Evolutionary conservation across 805 yeast species (phyloP).

Genomic region (Wickerhamiella alocasiicola): DNA sequence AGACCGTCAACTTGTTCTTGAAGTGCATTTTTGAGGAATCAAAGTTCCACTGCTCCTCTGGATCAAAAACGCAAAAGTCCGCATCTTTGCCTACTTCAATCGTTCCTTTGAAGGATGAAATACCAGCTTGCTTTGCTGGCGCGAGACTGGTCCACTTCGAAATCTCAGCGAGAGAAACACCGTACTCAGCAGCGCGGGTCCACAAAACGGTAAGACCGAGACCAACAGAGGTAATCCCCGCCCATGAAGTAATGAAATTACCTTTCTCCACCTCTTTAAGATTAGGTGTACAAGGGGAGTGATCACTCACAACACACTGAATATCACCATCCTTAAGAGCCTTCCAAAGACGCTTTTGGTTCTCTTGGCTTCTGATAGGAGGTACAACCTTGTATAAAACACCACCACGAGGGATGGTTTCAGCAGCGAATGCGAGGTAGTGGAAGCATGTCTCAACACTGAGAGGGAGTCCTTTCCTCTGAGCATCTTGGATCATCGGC

Average conservation of each 20-base stretch:
- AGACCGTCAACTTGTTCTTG: conserved; percentile 83
- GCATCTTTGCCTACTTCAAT: conserved; percentile 73
- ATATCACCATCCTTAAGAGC: conserved; percentile 57
- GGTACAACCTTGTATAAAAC: conserved; percentile 93
- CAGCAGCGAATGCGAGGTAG: conserved; percentile 67
- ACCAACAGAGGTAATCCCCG: conserved; percentile 89
- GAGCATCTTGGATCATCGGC: conserved; percentile 59
- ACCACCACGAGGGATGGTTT: conserved; percentile 58
- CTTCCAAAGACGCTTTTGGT: conserved; percentile 63
- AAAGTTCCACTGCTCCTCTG: conserved; percentile 36
- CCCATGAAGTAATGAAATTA: conserved; percentile 90
- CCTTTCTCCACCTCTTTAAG: conserved; percentile 71
- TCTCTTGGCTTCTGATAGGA: conserved; percentile 69
- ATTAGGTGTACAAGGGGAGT: conserved; percentile 91
- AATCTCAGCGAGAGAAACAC: conserved; percentile 46
- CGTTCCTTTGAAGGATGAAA: conserved; percentile 58
- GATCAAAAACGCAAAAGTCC: conserved; percentile 74
- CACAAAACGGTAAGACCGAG: conserved; percentile 72
- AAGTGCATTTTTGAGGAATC: conserved; percentile 36
- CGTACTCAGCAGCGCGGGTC: conserved; percentile 46
- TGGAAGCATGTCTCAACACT: conserved; percentile 94
- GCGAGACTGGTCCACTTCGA: conserved; percentile 69
- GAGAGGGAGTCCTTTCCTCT: conserved; percentile 32
- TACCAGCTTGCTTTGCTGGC: conserved; percentile 78
- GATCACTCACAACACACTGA: conserved; percentile 85